Evolutionary conservation across 805 yeast species (phyloP).

Genomic region (Starmerella davenportii): DNA sequence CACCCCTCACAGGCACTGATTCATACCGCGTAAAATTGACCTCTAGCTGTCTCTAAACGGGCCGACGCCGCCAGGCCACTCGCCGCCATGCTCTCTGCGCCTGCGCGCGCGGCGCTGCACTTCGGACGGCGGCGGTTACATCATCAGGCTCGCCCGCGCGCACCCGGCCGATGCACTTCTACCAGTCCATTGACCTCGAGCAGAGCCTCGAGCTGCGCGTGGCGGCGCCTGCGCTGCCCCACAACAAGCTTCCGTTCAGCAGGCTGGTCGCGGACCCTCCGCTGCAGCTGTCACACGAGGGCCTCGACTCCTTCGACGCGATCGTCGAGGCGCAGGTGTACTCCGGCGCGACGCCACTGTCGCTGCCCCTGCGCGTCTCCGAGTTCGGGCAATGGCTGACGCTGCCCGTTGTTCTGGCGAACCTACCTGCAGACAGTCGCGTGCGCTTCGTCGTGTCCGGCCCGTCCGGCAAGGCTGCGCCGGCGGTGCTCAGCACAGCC

Average conservation of each 20-base stretch:
- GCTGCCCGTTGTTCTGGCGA: conserved; percentile 53
- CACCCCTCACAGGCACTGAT: no score
- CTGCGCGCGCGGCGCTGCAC: no score
- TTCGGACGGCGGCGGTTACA: no score
- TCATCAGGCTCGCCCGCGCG: background rate
- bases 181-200: conserved; percentile 38
- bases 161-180: conserved; percentile 27
- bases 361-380: conserved; percentile 31
- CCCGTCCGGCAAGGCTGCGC: conserved; percentile 32
- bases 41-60: no score
- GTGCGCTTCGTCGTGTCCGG: conserved; percentile 53
- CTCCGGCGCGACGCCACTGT: conserved; percentile 30
- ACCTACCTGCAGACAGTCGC: conserved; percentile 45
- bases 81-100: no score
- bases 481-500: conserved; percentile 41
- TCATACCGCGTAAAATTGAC: no score
- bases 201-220: conserved; percentile 34
- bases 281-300: conserved; percentile 22
- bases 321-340: conserved; percentile 31
- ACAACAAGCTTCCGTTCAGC: conserved; percentile 28
- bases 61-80: no score
- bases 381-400: conserved; percentile 59
- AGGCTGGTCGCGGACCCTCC: conserved; percentile 33
- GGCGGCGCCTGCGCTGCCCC: conserved; percentile 30
- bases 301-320: conserved; percentile 15